Conservation (phyloP, 129 eudicot species). For the Lonicera japonica region DNA sequence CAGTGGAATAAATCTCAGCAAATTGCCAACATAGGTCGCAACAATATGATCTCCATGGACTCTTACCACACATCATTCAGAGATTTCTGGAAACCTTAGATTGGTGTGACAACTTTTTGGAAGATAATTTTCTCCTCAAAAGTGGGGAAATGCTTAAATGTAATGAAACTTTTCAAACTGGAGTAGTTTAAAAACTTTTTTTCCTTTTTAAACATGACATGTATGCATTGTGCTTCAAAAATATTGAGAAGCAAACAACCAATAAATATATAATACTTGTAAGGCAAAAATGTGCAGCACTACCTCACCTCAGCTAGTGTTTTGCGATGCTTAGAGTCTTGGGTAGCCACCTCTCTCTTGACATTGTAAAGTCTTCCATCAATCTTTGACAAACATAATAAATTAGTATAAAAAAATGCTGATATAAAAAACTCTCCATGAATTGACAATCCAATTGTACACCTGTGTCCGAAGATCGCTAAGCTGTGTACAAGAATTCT, state of each 20-base stretch:
- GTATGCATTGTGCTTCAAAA: too few relatives aligned
- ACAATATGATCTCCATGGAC: constrained; percentile 5
- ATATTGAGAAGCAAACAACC: neutral
- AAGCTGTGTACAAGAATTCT: constrained; percentile 78
- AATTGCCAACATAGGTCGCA: constrained; percentile 1
- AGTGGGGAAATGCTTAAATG: too few relatives aligned
- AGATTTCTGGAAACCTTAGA: constrained; percentile 1
- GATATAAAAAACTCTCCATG: constrained; percentile 2
- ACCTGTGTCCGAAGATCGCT: constrained; percentile 81
- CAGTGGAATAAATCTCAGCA: constrained; percentile 3
- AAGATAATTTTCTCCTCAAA: neutral
- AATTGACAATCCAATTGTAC: neutral
- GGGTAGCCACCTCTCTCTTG: constrained; percentile 74
- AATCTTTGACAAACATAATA: constrained; percentile 38
- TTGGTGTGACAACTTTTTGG: neutral
- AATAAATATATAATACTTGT: constrained; percentile 1
- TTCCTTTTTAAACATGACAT: neutral
- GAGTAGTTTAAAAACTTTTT: constrained; percentile 3
- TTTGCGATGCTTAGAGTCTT: constrained; percentile 84
- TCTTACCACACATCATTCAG: neutral
- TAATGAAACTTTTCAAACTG: neutral
- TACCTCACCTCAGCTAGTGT: constrained; percentile 83
- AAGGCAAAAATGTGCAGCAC: neutral
- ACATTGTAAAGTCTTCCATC: constrained; percentile 70
- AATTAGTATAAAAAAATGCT: constrained; percentile 16